Evolutionary conservation across 2,329 filamentous ascomycete genomes (phyloP).

Genomic region (Claviceps sp.): DNA sequence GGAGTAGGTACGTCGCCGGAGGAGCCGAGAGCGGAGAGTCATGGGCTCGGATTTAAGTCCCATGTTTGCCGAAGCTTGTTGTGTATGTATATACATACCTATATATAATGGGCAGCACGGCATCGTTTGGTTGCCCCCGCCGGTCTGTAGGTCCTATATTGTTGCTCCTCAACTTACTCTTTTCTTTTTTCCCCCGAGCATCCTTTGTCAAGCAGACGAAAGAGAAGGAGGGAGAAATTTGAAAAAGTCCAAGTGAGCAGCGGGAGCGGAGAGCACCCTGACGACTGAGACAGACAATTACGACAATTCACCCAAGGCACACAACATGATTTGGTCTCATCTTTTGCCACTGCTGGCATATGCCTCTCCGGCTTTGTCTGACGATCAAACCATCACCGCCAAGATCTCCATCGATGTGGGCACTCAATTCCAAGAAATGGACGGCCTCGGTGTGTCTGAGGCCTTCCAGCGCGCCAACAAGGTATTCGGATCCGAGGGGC

Average conservation of each 20-base stretch:
- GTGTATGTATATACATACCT: neutral
- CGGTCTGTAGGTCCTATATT: no score
- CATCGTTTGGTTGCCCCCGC: no score
- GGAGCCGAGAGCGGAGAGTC: neutral
- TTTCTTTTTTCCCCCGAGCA: no score
- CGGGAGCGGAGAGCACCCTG: no score
- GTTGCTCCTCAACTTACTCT: no score
- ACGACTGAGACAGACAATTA: no score
- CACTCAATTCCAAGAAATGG: neutral
- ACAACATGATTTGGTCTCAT: neutral
- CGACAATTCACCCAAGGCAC: neutral
- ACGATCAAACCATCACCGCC: neutral
- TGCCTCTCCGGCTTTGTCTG: neutral
- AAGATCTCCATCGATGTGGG: neutral
- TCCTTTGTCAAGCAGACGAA: no score
- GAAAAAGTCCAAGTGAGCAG: no score
- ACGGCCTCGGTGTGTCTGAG: neutral
- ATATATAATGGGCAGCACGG: neutral
- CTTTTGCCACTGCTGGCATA: neutral
- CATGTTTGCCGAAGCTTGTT: neutral
- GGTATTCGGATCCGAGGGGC: neutral
- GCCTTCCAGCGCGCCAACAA: neutral
- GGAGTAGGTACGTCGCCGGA: neutral
- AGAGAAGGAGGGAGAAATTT: neutral
- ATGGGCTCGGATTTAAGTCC: neutral